These are phyloP conservation scores for Fusarium tupiense DNA, from an alignment of 2,329 filamentous ascomycete genomes.

Conservation along the genomic window DNA sequence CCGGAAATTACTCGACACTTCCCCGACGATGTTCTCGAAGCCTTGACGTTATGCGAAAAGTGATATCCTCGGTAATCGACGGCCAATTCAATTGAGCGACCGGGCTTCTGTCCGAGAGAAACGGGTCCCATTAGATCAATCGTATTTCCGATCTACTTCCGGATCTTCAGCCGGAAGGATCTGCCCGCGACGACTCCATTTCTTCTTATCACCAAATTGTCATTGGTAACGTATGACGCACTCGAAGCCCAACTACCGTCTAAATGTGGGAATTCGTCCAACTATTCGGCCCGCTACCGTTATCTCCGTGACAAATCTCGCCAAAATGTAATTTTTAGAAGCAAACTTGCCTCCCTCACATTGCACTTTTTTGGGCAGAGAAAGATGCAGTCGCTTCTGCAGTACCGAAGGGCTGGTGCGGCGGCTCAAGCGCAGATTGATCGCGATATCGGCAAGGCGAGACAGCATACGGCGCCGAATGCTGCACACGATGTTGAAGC, in stretches of 20 bases:
- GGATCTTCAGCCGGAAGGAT: neutral
- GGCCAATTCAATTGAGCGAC: neutral
- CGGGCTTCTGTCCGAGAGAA: constrained; percentile 1
- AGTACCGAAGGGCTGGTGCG: constrained; percentile 27
- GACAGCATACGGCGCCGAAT: neutral
- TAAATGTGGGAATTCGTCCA: neutral
- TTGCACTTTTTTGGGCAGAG: neutral
- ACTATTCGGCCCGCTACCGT: neutral
- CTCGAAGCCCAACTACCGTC: neutral
- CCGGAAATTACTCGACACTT: constrained; percentile 1
- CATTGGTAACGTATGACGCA: constrained; percentile 7
- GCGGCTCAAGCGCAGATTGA: constrained; percentile 38
- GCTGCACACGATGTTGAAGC: neutral
- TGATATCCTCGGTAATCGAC: constrained; percentile 6
- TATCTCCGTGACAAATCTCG: constrained; percentile 11
- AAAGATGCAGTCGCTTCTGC: constrained; percentile 34
- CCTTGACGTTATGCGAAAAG: neutral
- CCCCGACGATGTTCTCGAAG: neutral
- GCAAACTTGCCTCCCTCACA: neutral
- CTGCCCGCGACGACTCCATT: constrained; percentile 8
- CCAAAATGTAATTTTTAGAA: neutral
- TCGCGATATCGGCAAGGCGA: constrained; percentile 25
- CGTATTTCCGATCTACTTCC: constrained; percentile 7
- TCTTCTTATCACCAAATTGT: constrained; percentile 11
- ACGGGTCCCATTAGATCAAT: neutral